These are phyloP conservation scores for Sporothrix schenckii DNA, from an alignment of 2,329 filamentous ascomycete species.

Conservation along the genomic window DNA sequence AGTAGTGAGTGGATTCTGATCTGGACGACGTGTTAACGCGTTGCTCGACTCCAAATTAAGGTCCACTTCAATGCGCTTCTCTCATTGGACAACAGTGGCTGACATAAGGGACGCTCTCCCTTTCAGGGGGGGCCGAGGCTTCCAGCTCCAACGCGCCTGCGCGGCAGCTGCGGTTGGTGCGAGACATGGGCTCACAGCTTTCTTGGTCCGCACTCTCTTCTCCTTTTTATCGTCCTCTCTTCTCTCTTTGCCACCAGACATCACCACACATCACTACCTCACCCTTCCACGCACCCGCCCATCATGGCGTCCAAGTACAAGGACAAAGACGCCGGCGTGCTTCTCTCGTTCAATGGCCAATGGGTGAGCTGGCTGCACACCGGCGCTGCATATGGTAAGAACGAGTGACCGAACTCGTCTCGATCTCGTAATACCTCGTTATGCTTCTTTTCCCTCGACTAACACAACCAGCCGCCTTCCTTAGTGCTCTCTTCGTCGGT, in stretches of 20 bases:
- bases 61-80: no score
- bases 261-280: not conserved
- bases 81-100: no score
- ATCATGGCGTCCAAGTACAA: constrained; percentile 54
- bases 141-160: constrained; percentile 13
- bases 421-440: constrained; percentile 38
- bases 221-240: not conserved
- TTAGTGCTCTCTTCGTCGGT: constrained; percentile 83
- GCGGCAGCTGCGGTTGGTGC: not conserved
- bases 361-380: constrained; percentile 93
- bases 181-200: not conserved
- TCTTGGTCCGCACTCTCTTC: not conserved
- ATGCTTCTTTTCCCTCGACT: not conserved
- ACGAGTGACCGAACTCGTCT: not conserved
- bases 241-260: not conserved
- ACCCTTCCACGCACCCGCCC: not conserved
- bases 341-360: constrained; percentile 74
- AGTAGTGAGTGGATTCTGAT: no score
- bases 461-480: constrained; percentile 68
- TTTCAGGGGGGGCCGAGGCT: constrained; percentile 28
- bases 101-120: no score
- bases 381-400: constrained; percentile 72
- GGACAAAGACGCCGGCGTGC: constrained; percentile 64
- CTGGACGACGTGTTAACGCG: no score
- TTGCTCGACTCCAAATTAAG: no score